Evolutionary conservation across 371 early-diverging fungal species (phyloP).

Genomic region (Syncephalis plumigaleata): DNA sequence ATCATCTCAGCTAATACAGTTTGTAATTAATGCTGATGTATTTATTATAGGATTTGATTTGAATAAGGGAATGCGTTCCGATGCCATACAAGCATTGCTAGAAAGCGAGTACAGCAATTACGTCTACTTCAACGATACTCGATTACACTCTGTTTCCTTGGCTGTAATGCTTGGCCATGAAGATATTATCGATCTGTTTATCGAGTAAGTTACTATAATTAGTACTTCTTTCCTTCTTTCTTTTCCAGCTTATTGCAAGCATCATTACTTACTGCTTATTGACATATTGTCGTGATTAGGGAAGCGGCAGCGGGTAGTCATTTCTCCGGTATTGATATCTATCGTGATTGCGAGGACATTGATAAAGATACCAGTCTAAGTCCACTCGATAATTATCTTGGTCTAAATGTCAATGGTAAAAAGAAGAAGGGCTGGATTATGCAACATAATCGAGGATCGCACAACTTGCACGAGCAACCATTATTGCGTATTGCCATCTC

Average conservation of each 20-base stretch:
- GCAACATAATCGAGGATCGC: background rate
- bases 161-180: constrained; percentile 1
- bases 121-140: background rate
- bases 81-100: background rate
- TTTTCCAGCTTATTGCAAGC: too few relatives aligned
- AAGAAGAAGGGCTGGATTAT: constrained; percentile 1
- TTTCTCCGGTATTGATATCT: constrained; percentile 1
- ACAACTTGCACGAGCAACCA: background rate
- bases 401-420: background rate
- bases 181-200: constrained; percentile 3
- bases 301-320: background rate
- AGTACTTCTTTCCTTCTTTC: background rate
- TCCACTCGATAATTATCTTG: background rate
- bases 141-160: background rate
- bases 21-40: background rate
- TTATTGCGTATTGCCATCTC: constrained; percentile 1
- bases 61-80: background rate
- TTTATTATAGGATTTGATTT: background rate
- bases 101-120: background rate
- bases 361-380: background rate
- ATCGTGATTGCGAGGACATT: background rate
- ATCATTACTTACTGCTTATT: too few relatives aligned
- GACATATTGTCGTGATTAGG: too few relatives aligned
- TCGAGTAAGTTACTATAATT: constrained; percentile 2
- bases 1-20: background rate